Evolutionary conservation across 83 land plant species (phyloP), one percentile per base, ranked within the genome.

Genomic region (Picea engelmannii): DNA sequence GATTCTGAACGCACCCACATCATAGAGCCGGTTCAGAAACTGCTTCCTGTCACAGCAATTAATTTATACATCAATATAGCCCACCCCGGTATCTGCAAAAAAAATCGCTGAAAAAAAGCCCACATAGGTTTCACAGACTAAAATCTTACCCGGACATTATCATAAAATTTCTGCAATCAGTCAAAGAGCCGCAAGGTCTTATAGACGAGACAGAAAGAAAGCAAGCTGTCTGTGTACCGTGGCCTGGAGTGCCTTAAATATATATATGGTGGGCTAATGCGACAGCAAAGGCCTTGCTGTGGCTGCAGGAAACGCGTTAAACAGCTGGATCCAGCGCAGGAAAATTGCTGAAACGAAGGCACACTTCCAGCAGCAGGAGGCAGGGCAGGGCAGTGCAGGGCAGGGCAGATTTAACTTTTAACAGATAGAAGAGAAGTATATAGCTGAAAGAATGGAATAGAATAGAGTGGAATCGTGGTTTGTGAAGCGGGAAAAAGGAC

Each of bases 111-210:
- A 31, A 27, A 27, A 31, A 68, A 16, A 12, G 16, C 31, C 17
- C 69, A 66, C 38, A 27, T 5, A 69, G 4, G 4, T 42, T 31
- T 23, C 75, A 35, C 20, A n/a, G 20, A 17, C n/a, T 18, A 5
- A 67, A 20, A 11, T 73, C 55, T 44, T 44, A 73, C 76, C 76
- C 21, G 9, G 47, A 44, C 76, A 73, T 73, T 73, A 52, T 73
- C 10, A 23, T 44, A 23, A 73, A 18, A 44, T 38, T 69, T 38
- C n/a, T 35, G 44, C 20, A 7, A 15, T n/a, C 44, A 12, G 12
- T 7, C n/a, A 1, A n/a, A 2, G 8, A 44, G 11, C 76, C n/a
- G 12, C 0, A 44, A 71, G 9, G 73, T 55, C 17, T 68, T 68
- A 16, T 35, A 8, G 17, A 35, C 10, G 18, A 35, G 40, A 20